Base-by-base conservation (phyloP, 2,329 filamentous ascomycete species). In the Ceratocystis diversiconidia region DNA sequence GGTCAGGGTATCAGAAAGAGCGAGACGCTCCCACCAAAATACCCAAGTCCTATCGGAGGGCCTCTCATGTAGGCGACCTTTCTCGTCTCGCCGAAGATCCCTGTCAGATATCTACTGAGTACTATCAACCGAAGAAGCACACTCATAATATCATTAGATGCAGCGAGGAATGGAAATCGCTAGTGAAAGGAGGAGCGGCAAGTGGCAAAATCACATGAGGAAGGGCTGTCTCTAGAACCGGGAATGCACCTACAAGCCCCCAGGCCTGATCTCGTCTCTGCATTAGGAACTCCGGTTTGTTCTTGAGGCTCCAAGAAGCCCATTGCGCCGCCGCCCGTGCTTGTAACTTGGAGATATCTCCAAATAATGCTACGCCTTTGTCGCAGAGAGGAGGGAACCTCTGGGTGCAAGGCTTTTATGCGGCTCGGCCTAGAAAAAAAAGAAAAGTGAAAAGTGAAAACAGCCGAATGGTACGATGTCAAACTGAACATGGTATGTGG, bases 301-400 rank as follows among this genome's bases (percentile, higher is more conserved):
- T 30, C 55, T 59, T 36, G 28, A 59, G 28, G 55, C 55, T 59
- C 55, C 55, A 36, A 19, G 12, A 36, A 30, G 55, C 28, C 36
- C 55, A 36, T 59, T 59, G 55, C 55, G 55, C 17, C 17, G 55
- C 32, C 19, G 55, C 55, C 55, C 30, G 55, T 59, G 55, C 55
- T 59, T 59, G 48, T n/a, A 41, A 19, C 25, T 59, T 59, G 55
- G 55, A 36, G 55, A 59, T 19, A 19, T 59, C 28, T 59, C 28
- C 28, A n/a, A 57, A 17, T 19, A 15, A 8, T 8, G 55, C 25
- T 19, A 59, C 55, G 25, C 55, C 28, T 59, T 22, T 17, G 55
- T 32, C 30, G 55, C 30, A 59, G 15, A 36, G 30, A 30, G 55
- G 25, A 59, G 3, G 25, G 8, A 59, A 19, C 30, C 55, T 32